Evolutionary conservation across 2,329 filamentous ascomycete species (phyloP).

Genomic region (Mycosphaerella sp.): DNA sequence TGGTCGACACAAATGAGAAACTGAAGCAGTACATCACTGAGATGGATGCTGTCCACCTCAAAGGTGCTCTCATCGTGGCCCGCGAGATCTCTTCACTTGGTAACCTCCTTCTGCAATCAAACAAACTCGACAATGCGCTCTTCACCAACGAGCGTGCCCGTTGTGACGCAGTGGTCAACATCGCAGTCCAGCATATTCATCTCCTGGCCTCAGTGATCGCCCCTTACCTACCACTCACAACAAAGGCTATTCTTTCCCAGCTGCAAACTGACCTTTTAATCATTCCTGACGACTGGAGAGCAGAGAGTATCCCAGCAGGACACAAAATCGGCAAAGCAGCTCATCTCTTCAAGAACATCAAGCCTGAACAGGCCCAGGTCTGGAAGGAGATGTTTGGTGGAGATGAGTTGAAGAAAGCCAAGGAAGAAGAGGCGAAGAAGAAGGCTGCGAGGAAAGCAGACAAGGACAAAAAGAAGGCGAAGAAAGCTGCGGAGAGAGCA

Average conservation of each 20-base stretch:
- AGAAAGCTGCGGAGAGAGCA: conserved; percentile 59
- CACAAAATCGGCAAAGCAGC: conserved; percentile 76
- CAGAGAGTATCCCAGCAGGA: conserved; percentile 55
- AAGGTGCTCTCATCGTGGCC: conserved; percentile 58
- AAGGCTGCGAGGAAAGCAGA: conserved; percentile 55
- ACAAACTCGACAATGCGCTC: conserved; percentile 56
- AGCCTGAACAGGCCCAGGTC: conserved; percentile 71
- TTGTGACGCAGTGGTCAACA: conserved; percentile 60
- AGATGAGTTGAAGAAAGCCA: conserved; percentile 61
- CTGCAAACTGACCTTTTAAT: conserved; percentile 47
- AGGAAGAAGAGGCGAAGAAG: conserved; percentile 58
- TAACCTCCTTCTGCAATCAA: conserved; percentile 55
- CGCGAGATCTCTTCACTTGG: conserved; percentile 61
- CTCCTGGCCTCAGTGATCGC: conserved; percentile 71
- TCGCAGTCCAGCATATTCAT: conserved; percentile 78
- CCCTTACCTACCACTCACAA: conserved; percentile 80
- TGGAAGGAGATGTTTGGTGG: conserved; percentile 74
- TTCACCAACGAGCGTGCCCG: conserved; percentile 54
- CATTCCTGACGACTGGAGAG: conserved; percentile 55
- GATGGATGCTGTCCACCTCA: conserved; percentile 66
- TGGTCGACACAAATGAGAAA: conserved; percentile 58
- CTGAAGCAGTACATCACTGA: conserved; percentile 62
- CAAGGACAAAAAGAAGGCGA: conserved; percentile 59
- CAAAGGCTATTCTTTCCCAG: conserved; percentile 69
- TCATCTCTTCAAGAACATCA: conserved; percentile 78